phyloP scores from a whole-genome alignment of 805 yeast species.

The Candida insectorum region DNA sequence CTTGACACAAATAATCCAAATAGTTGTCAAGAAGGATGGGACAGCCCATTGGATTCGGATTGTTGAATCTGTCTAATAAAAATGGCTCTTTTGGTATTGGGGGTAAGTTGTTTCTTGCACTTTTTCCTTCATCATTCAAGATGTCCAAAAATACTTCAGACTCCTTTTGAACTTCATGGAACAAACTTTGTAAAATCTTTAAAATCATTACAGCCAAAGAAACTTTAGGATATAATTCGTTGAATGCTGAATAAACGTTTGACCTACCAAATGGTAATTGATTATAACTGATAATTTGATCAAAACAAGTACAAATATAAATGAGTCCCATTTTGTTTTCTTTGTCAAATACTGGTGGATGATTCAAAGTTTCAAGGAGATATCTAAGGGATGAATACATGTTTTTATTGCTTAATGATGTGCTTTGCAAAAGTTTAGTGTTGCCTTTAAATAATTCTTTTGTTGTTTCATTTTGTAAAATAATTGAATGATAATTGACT shows the following conservation, averaged over 20 bases:
- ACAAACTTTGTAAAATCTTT: too few species aligned
- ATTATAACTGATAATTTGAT: constrained; percentile 10
- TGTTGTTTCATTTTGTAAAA: too few species aligned
- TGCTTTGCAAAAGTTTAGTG: background rate
- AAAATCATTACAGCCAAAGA: constrained; percentile 13
- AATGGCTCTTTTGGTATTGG: constrained; percentile 10
- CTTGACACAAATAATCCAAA: background rate
- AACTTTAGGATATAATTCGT: constrained; percentile 16
- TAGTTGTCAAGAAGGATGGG: background rate
- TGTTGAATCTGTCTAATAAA: constrained; percentile 2
- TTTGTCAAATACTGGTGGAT: constrained; percentile 10
- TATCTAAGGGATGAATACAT: constrained; percentile 13
- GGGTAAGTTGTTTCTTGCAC: constrained; percentile 5
- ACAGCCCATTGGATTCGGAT: constrained; percentile 3
- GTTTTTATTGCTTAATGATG: constrained; percentile 9
- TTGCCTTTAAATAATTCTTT: background rate
- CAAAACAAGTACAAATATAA: constrained; percentile 9
- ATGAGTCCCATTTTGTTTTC: constrained; percentile 9
- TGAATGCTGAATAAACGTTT: constrained; percentile 16
- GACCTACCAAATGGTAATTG: constrained; percentile 13
- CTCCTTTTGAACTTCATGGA: too few species aligned
- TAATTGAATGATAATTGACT: constrained; percentile 1
- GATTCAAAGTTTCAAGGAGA: constrained; percentile 21
- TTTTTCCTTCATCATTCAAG: too few species aligned
- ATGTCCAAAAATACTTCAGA: background rate